Percentiles rank a stretch among this genome's conserved stretches.
Conservation (phyloP, 768 basidiomycete species). For the Boletus tylopilopsis region DNA sequence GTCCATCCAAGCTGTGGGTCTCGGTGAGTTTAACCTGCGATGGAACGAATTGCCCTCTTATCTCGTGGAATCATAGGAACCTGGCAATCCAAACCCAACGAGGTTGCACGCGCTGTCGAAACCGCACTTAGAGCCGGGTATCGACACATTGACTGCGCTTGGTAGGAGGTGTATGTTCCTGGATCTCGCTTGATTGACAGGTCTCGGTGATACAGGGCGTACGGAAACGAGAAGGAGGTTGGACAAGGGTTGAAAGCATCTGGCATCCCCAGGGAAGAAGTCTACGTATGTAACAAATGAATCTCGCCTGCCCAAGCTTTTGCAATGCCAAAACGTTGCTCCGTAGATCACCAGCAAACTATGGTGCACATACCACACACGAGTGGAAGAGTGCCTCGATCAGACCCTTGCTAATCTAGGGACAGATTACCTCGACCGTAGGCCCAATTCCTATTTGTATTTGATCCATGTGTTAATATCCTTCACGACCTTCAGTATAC, state of each 20-base stretch:
- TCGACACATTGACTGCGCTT: slow-evolving; percentile 72
- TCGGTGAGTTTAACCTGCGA: slow-evolving; percentile 43
- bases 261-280: slow-evolving; percentile 72
- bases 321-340: background rate
- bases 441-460: slow-evolving; percentile 21
- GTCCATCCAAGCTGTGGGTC: slow-evolving; percentile 53
- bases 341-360: slow-evolving; percentile 67
- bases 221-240: slow-evolving; percentile 79
- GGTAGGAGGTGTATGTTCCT: slow-evolving; percentile 26
- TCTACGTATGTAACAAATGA: slow-evolving; percentile 45
- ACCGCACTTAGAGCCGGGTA: slow-evolving; percentile 77
- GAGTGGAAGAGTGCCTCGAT: slow-evolving; percentile 72
- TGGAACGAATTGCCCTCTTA: slow-evolving; percentile 1
- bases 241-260: slow-evolving; percentile 75
- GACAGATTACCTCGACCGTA: slow-evolving; percentile 81
- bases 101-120: slow-evolving; percentile 68
- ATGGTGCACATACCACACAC: slow-evolving; percentile 64
- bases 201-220: slow-evolving; percentile 39
- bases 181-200: slow-evolving; percentile 14
- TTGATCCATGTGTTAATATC: background rate
- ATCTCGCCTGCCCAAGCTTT: background rate
- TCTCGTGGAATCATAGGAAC: slow-evolving; percentile 47
- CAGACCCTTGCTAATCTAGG: slow-evolving; percentile 74
- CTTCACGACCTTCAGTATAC: slow-evolving; percentile 38
- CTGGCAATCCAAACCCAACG: slow-evolving; percentile 74